phyloP scores from a whole-genome alignment of 192 early-diverging fungal species.

The Coemansia sp. region DNA sequence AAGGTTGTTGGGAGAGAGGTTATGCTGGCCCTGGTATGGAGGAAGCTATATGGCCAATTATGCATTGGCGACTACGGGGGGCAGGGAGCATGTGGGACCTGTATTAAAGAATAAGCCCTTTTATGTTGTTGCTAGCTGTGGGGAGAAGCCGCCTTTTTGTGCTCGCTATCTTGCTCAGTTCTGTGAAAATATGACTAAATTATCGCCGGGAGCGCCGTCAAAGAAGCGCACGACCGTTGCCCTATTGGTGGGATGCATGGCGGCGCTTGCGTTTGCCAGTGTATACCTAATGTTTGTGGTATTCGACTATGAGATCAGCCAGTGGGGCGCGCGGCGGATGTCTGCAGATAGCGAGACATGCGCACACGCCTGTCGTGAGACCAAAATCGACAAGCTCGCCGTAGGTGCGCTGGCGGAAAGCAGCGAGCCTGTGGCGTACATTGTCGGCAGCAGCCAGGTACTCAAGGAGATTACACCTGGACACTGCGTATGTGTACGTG shows the following conservation, averaged over 20 bases:
- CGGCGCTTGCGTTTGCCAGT: background rate
- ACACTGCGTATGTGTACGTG: constrained; percentile 19
- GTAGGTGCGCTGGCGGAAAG: background rate
- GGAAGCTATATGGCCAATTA: no score
- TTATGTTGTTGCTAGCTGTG: no score
- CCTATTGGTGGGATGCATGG: background rate
- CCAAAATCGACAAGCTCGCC: background rate
- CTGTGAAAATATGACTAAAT: no score
- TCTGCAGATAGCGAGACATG: background rate
- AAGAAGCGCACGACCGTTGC: no score
- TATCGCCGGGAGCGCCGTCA: no score
- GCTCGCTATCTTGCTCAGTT: no score
- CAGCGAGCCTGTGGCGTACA: constrained; percentile 5
- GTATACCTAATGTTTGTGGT: constrained; percentile 1
- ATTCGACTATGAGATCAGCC: background rate
- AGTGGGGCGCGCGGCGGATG: background rate
- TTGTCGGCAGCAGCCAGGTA: constrained; percentile 3
- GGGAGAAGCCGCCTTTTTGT: no score
- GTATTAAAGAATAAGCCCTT: no score
- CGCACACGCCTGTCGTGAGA: background rate
- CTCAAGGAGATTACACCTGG: constrained; percentile 6
- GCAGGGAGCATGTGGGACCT: no score
- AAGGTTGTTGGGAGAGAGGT: no score
- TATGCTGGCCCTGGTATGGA: no score
- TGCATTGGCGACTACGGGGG: no score